phyloP scores from a whole-genome alignment of 108 stramenopile species.

The Nannochloropsis granulata region DNA sequence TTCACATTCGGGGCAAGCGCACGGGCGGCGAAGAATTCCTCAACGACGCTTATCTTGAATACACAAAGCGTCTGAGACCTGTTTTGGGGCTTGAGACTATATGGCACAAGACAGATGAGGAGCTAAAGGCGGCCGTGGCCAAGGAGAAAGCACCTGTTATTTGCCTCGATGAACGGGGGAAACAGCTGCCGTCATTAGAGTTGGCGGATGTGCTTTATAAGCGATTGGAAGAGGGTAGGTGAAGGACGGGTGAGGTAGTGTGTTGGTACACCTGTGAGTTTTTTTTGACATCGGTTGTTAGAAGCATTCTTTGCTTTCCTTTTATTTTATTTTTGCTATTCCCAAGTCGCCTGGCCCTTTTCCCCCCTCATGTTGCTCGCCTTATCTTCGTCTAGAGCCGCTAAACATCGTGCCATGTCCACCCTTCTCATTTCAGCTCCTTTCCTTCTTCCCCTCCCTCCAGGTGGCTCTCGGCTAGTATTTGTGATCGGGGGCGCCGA shows the following conservation, averaged over 20 bases:
- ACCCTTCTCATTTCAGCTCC: too few species aligned
- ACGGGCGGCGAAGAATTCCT: conserved; percentile 15
- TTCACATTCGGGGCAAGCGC: conserved; percentile 20
- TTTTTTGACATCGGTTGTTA: too few species aligned
- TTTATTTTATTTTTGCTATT: too few species aligned
- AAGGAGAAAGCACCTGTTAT: conserved; percentile 52
- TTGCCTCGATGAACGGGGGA: conserved; percentile 35
- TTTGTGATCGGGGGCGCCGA: conserved; percentile 84
- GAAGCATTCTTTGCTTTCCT: too few species aligned
- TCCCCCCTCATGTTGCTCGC: too few species aligned
- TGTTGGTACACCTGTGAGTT: too few species aligned
- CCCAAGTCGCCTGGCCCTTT: too few species aligned
- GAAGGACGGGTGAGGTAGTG: too few species aligned
- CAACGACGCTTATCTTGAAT: conserved; percentile 22
- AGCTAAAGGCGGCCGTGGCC: conserved; percentile 47
- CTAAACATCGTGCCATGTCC: too few species aligned
- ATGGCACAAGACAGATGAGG: conserved; percentile 72
- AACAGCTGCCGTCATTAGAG: conserved; percentile 49
- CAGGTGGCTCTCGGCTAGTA: conserved; percentile 55
- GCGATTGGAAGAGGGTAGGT: conserved; percentile 52
- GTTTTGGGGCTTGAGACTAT: conserved; percentile 50
- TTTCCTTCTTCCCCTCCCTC: too few species aligned
- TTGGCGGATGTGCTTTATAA: conserved; percentile 55
- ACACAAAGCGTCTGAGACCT: conserved; percentile 16
- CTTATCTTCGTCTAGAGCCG: too few species aligned